Base-by-base conservation (phyloP, 192 early-diverging fungal genomes). In the Phycomyces nitens region DNA sequence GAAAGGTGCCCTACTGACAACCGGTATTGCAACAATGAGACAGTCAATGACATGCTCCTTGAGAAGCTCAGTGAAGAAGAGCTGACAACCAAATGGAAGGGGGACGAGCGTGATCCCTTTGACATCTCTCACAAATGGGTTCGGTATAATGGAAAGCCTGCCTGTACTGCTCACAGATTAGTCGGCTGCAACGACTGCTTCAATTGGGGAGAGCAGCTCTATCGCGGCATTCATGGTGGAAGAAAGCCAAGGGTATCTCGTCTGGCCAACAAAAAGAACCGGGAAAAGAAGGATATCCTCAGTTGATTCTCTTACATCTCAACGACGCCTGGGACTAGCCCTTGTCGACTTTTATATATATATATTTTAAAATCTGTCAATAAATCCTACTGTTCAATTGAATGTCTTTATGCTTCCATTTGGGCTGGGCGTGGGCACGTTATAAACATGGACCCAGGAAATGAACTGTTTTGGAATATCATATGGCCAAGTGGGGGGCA, bases 1-100 rank as follows among this genome's bases (percentile, higher is more conserved):
- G 52, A 60, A 1, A 66, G 58, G 27, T 73, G 71, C n/a, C 71
- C 71, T 20, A 73, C 65, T 7, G 71, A 73, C 44, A 73, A 73
- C 51, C 65, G 65, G 10, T 21, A 27, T 49, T 20, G 41, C 18
- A 73, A 73, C 41, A 73, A 73, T 21, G 50, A 55, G 60, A 44
- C 59, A n/a, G 60, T 73, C 15, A 65, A 67, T 39, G 61, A 73
- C 8, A 39, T 44, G 14, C 53, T 72, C 15, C 60, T 58, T 38
- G 65, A 73, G 4, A 62, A 47, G 21, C 61, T 66, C 12, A 34
- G 60, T 44, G 65, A 73, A 41, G 60, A 62, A 38, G 71, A 73
- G 47, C 63, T 50, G 24, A 3, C 15, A 3, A 40, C 65, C 21
- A 73, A 73, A 42, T 73, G 71, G 71, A 67, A 68, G 16, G 71